Percentiles rank a stretch among this genome's conserved stretches.
phyloP scores from a whole-genome alignment of 1,284 basidiomycete genomes.

The Puccinia coronata region DNA sequence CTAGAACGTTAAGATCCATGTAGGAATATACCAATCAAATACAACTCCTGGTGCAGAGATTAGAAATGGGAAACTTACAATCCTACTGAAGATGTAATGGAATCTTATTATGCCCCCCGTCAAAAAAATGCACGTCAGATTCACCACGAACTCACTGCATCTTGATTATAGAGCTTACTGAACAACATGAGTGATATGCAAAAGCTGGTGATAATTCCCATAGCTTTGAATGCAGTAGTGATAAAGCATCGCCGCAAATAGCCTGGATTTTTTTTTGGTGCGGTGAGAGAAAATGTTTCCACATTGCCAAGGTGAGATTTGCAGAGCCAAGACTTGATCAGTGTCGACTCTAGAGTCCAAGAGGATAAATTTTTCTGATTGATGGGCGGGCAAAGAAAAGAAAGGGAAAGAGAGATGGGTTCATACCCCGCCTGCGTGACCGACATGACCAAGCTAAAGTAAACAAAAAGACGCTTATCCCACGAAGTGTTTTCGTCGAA shows the following conservation, averaged over 20 bases:
- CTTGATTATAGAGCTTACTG: constrained; percentile 1
- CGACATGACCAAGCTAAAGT: constrained; percentile 29
- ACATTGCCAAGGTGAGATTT: not conserved
- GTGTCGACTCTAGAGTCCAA: not conserved
- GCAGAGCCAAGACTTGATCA: not conserved
- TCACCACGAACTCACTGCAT: not conserved
- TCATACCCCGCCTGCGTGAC: constrained; percentile 3
- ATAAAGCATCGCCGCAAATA: constrained; percentile 10
- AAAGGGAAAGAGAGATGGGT: not conserved
- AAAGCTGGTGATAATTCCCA: constrained; percentile 10
- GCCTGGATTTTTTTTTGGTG: not conserved
- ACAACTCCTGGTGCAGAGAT: no score
- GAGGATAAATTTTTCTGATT: not conserved
- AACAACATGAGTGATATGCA: not conserved
- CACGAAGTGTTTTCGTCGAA: constrained; percentile 29
- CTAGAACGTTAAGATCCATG: not conserved
- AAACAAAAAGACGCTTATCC: constrained; percentile 29
- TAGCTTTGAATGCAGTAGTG: constrained; percentile 31
- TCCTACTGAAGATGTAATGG: constrained; percentile 17
- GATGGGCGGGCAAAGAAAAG: not conserved
- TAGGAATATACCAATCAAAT: not conserved
- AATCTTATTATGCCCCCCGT: not conserved
- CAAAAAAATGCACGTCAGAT: not conserved
- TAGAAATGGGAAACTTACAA: not conserved
- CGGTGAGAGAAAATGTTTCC: not conserved